Evolutionary conservation across 2,329 filamentous ascomycete species (phyloP).

Genomic region (Aspergillus fumigatus): DNA sequence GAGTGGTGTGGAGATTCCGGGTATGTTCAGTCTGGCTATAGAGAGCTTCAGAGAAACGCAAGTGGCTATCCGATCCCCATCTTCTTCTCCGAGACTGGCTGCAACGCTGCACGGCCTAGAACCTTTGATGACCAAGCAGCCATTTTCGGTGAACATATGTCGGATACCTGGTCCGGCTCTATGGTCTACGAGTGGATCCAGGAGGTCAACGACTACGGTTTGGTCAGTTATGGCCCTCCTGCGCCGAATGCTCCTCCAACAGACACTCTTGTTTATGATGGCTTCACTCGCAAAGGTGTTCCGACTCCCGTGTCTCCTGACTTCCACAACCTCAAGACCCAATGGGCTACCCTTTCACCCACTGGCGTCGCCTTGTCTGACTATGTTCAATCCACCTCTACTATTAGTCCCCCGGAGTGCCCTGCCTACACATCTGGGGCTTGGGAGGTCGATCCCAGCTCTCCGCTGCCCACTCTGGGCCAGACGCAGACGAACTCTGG

Average conservation of each 20-base stretch:
- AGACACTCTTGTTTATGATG: constrained; percentile 56
- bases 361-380: constrained; percentile 61
- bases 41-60: constrained; percentile 61
- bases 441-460: constrained; percentile 70
- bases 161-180: constrained; percentile 64
- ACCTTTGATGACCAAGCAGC: constrained; percentile 62
- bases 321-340: constrained; percentile 69
- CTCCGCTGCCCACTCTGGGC: constrained; percentile 65
- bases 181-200: constrained; percentile 91
- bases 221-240: constrained; percentile 69
- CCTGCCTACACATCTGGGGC: constrained; percentile 63
- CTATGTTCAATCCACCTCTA: constrained; percentile 61
- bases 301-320: constrained; percentile 71
- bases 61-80: constrained; percentile 74
- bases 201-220: constrained; percentile 76
- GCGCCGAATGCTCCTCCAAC: constrained; percentile 50
- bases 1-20: constrained; percentile 63
- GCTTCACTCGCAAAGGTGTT: constrained; percentile 66
- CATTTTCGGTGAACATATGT: constrained; percentile 72
- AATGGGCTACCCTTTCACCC: constrained; percentile 70
- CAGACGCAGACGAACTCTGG: constrained; percentile 34
- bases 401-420: constrained; percentile 62
- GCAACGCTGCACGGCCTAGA: constrained; percentile 53
- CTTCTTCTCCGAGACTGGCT: constrained; percentile 86
- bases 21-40: constrained; percentile 65